Evolutionary conservation across 352 stramenopile species (phyloP), one percentile per base, ranked within the genome.

Genomic region (Pythium plurisporium): DNA sequence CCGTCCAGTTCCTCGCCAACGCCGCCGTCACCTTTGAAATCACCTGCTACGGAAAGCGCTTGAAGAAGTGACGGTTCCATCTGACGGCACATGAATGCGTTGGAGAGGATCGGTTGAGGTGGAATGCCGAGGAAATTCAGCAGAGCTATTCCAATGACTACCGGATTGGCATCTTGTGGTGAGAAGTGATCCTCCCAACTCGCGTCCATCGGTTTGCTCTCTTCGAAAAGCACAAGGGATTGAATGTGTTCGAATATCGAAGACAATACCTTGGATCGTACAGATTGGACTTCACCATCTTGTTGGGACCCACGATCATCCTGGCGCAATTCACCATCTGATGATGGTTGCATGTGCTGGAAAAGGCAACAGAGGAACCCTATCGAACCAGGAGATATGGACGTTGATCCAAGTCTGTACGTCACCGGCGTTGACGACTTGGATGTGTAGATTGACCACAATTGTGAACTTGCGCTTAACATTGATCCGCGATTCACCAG

Each of bases 241-340:
- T 67, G 48, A 22, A 65, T 45, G 31, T 65, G 41, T 22, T 60
- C 42, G 42, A 60, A 45, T 14, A 60, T 23, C 20, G 52, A 42
- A 19, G 44, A 30, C 8, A 60, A 25, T 22, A 52, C 52, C 15
- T 45, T 23, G 38, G 51, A 44, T 6, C 51, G 51, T 17, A 38
- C 15, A 12, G 30, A 27, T 14, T 14, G 41, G 26, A 5, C 14
- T 15, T 14, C 8, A n/a, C 10, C 2, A 25, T 33, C 33, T 42
- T 31, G 51, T 2, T 42, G 31, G 31, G 10, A n/a, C 8, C 17
- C 9, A 8, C 11, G n/a, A n/a, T 41, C 27, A 19, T 23, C 31
- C 15, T 34, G 20, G 4, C 26, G 14, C 10, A 27, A 30, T 15
- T 60, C 42, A 20, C 11, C 36, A 20, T 50, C 31, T 19, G 58